Evolutionary conservation across 129 eudicot species (phyloP).

Genomic region (Gnaphalium uliginosum): DNA sequence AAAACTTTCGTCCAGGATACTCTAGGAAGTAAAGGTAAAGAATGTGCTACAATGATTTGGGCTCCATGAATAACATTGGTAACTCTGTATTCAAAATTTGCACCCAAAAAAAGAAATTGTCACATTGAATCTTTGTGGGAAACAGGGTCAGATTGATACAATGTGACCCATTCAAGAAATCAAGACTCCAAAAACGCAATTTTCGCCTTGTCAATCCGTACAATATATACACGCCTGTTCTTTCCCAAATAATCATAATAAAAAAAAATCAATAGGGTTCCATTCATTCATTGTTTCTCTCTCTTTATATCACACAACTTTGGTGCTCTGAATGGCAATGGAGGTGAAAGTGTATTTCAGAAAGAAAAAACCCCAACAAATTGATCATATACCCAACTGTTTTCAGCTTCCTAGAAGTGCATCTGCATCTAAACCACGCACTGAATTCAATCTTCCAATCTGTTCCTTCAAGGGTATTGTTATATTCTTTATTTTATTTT

Average conservation of each 20-base stretch:
- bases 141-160: constrained; percentile 25
- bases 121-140: constrained; percentile 14
- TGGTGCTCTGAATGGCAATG: constrained; percentile 27
- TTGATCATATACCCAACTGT: constrained; percentile 45
- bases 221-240: background rate
- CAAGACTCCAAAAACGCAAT: constrained; percentile 22
- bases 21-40: too few relatives aligned
- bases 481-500: background rate
- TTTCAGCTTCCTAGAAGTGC: constrained; percentile 45
- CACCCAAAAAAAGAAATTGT: constrained; percentile 7
- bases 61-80: constrained; percentile 18
- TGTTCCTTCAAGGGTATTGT: constrained; percentile 32
- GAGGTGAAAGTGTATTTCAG: constrained; percentile 37
- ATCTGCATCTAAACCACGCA: constrained; percentile 35
- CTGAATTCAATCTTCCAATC: constrained; percentile 34
- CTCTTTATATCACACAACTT: constrained; percentile 15
- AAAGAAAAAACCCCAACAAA: constrained; percentile 21
- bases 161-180: constrained; percentile 34
- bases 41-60: background rate
- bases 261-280: constrained; percentile 19
- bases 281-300: constrained; percentile 6
- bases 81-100: background rate
- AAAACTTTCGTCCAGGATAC: too few relatives aligned
- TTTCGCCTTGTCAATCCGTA: constrained; percentile 20
- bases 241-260: background rate